Evolutionary conservation across 2,329 filamentous ascomycete genomes (phyloP).

Genomic region (Cordyceps pruinosa): DNA sequence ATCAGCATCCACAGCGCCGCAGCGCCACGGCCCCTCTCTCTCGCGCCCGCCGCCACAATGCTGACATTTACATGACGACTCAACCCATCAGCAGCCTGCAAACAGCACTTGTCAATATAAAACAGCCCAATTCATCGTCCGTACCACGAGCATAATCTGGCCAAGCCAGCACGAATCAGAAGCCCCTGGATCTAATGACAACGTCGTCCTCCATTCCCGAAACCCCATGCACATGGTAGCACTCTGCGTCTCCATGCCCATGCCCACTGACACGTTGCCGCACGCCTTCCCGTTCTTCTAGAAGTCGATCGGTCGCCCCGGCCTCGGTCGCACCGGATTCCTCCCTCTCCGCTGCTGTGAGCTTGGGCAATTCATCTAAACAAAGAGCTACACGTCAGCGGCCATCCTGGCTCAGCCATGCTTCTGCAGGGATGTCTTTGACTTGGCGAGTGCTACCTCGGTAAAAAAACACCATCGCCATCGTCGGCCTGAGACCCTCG

Average conservation of each 20-base stretch:
- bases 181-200: neutral
- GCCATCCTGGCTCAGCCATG: neutral
- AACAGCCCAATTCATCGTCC: neutral
- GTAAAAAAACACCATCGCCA: neutral
- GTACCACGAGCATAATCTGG: neutral
- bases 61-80: neutral
- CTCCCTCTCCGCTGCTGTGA: neutral
- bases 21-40: neutral
- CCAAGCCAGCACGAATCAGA: neutral
- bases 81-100: neutral
- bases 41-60: neutral
- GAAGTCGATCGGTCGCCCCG: neutral
- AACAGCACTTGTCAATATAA: neutral
- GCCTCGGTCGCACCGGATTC: neutral
- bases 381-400: no score
- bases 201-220: neutral
- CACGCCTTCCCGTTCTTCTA: neutral
- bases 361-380: neutral
- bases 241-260: neutral
- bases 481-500: neutral
- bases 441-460: neutral
- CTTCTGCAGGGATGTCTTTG: neutral
- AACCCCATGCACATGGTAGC: neutral
- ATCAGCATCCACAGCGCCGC: neutral
- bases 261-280: conserved; percentile 4